Conservation (phyloP, 83 land plant species). For the Larix sibirica region DNA sequence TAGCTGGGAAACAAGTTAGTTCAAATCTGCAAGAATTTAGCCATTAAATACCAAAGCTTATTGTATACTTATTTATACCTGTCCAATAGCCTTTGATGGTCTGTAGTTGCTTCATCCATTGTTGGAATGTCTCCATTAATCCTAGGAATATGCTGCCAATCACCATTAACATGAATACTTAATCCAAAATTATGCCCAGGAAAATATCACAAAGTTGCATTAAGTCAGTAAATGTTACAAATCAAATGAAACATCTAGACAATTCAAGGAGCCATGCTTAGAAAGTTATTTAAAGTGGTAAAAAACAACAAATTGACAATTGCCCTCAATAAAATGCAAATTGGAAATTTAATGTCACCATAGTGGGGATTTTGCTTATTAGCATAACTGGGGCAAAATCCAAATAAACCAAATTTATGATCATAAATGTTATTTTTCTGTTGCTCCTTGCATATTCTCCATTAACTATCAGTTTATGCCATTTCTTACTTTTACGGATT, state of each 20-base stretch:
- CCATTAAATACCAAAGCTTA: too few species aligned
- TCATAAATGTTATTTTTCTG: too few species aligned
- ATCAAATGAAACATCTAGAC: not conserved
- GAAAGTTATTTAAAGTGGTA: not conserved
- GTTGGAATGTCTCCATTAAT: constrained; percentile 85
- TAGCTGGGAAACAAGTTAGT: not conserved
- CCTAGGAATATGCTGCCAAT: constrained; percentile 78
- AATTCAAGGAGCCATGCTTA: not conserved
- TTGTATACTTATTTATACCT: constrained; percentile 29
- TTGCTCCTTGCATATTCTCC: too few species aligned
- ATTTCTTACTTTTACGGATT: too few species aligned
- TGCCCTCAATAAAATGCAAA: not conserved
- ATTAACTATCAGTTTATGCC: too few species aligned
- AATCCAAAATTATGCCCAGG: not conserved
- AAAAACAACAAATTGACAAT: not conserved
- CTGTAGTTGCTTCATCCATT: constrained; percentile 68
- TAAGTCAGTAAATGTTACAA: not conserved
- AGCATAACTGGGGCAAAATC: too few species aligned
- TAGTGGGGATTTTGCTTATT: not conserved
- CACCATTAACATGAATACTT: not conserved
- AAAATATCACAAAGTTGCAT: not conserved
- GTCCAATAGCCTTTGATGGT: constrained; percentile 73
- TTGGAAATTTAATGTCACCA: not conserved
- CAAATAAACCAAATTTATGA: too few species aligned
- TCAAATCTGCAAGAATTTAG: not conserved